Evolutionary conservation across 805 yeast genomes (phyloP).

Genomic region (Saccharomyces mikatae): DNA sequence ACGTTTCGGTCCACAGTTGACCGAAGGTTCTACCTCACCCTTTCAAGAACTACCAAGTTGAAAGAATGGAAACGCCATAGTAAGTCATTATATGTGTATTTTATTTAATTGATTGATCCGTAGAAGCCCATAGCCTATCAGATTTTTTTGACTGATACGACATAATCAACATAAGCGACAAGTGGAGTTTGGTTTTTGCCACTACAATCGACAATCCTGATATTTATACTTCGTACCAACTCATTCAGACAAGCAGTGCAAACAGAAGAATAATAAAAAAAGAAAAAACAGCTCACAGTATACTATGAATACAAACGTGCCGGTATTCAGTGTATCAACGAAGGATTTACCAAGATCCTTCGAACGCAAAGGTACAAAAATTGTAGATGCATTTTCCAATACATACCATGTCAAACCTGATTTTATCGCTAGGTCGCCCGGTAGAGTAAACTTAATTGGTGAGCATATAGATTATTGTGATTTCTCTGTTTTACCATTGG

Average conservation of each 20-base stretch:
- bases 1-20: not conserved
- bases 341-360: conserved; percentile 5
- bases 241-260: not conserved
- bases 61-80: not conserved
- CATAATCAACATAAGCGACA: not conserved
- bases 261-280: not conserved
- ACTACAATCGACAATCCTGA: not conserved
- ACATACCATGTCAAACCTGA: conserved; percentile 20
- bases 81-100: not conserved
- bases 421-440: conserved; percentile 59
- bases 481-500: conserved; percentile 65
- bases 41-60: not conserved
- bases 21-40: not conserved
- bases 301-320: conserved; percentile 8
- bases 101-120: not conserved
- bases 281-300: conserved; percentile 4
- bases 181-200: not conserved
- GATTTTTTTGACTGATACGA: not conserved
- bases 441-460: conserved; percentile 66
- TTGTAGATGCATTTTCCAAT: conserved; percentile 8
- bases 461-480: conserved; percentile 67
- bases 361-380: conserved; percentile 3
- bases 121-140: not conserved
- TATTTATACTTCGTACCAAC: not conserved
- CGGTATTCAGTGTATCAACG: conserved; percentile 5